These are phyloP conservation scores for Sequoiadendron giganteum DNA, from an alignment of 75 land plant genomes.

Conservation along the genomic window DNA sequence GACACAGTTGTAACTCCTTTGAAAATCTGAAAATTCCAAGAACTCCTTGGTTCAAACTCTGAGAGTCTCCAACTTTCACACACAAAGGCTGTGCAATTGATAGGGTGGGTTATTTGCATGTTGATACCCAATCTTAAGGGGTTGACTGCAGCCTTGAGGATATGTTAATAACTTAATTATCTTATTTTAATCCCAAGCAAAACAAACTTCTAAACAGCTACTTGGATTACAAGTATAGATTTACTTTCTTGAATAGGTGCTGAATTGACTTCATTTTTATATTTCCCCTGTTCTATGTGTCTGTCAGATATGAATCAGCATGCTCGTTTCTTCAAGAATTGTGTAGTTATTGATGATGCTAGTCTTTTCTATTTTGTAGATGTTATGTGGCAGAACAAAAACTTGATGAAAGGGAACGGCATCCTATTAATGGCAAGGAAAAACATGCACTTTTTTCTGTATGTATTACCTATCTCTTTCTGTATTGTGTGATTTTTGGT, in stretches of 20 bases:
- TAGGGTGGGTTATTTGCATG: not conserved
- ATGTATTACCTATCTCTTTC: conserved; percentile 2
- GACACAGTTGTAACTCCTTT: too few relatives aligned
- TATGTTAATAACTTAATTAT: not conserved
- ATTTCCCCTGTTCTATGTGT: not conserved
- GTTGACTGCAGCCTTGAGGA: not conserved
- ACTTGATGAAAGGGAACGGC: conserved; percentile 46
- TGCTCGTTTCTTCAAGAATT: not conserved
- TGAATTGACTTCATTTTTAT: not conserved
- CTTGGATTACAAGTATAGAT: not conserved
- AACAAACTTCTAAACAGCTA: not conserved
- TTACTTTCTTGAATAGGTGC: not conserved
- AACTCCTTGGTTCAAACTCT: not conserved
- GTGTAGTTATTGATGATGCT: not conserved
- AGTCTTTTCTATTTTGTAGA: conserved; percentile 15
- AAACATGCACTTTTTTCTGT: conserved; percentile 32
- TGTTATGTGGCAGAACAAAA: conserved; percentile 40
- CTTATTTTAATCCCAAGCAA: not conserved
- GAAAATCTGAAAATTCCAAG: too few relatives aligned
- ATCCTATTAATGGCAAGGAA: conserved; percentile 38
- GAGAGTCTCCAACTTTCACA: not conserved
- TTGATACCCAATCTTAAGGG: not conserved
- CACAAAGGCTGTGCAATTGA: not conserved
- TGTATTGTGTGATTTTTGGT: not conserved
- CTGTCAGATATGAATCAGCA: not conserved